Conservation (phyloP, 2,329 filamentous ascomycete genomes). For the Mycosphaerelloides madeirae region DNA sequence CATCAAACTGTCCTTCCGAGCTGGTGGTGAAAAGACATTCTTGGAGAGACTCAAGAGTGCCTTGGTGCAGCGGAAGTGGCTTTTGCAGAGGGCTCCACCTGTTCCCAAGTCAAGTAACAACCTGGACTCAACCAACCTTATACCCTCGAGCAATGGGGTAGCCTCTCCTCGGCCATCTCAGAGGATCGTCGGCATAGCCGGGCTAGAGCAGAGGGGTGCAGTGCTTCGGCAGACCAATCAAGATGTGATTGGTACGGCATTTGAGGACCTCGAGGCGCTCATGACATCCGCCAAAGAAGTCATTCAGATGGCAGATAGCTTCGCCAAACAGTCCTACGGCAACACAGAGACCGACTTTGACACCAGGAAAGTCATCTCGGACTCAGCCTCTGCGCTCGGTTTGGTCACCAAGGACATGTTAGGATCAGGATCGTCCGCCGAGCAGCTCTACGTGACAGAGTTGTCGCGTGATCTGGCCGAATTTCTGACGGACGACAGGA, state of each 20-base stretch:
- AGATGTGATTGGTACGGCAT: conserved; percentile 83
- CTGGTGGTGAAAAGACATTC: conserved; percentile 84
- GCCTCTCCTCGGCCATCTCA: conserved; percentile 27
- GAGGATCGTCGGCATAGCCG: conserved; percentile 82
- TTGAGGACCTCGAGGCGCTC: conserved; percentile 90
- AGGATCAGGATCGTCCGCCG: conserved; percentile 64
- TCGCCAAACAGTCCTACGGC: conserved; percentile 62
- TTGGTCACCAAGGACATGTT: conserved; percentile 95
- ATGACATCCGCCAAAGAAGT: conserved; percentile 98
- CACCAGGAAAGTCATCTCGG: conserved; percentile 68
- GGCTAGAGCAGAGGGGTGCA: conserved; percentile 77
- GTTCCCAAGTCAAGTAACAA: conserved; percentile 59
- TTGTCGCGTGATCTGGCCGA: conserved; percentile 79
- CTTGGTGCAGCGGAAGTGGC: conserved; percentile 91
- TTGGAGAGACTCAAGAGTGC: conserved; percentile 82
- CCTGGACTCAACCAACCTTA: conserved; percentile 33
- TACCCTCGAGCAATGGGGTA: conserved; percentile 35
- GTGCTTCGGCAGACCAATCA: conserved; percentile 91
- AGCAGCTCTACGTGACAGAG: conserved; percentile 85
- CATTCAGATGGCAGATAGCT: conserved; percentile 83
- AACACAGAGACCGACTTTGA: conserved; percentile 50
- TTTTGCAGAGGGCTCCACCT: conserved; percentile 83
- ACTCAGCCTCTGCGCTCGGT: conserved; percentile 78
- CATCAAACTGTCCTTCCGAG: conserved; percentile 88
- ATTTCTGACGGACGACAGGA: conserved; percentile 79